These are phyloP conservation scores for Mycena leptocephala DNA, from an alignment of 768 basidiomycete genomes.

Conservation along the genomic window DNA sequence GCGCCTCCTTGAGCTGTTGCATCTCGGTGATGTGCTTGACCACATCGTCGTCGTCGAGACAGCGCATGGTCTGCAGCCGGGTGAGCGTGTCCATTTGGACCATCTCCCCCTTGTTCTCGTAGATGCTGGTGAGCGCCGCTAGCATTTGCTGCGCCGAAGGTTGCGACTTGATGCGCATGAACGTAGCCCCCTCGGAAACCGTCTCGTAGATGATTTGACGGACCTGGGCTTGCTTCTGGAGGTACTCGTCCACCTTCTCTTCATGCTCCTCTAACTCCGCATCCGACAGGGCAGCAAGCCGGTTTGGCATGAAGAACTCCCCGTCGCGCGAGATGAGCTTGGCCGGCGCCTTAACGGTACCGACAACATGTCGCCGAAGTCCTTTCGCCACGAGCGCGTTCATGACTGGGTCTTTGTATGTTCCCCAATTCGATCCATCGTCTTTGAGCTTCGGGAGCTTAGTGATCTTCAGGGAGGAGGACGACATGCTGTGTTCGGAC, in stretches of 20 bases:
- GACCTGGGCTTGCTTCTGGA: constrained; percentile 42
- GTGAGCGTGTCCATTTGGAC: constrained; percentile 37
- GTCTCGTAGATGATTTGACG: constrained; percentile 45
- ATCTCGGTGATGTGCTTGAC: constrained; percentile 18
- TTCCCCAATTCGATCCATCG: constrained; percentile 49
- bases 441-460: constrained; percentile 42
- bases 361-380: constrained; percentile 39
- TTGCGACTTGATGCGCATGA: constrained; percentile 42
- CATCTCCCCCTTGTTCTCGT: constrained; percentile 40
- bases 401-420: constrained; percentile 42
- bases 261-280: too few species aligned
- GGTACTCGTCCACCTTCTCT: constrained; percentile 41
- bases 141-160: constrained; percentile 36
- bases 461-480: constrained; percentile 37
- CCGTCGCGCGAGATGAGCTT: constrained; percentile 28
- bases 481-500: too few species aligned
- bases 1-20: constrained; percentile 49
- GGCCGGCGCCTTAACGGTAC: constrained; percentile 38
- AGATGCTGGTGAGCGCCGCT: constrained; percentile 40
- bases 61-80: constrained; percentile 39
- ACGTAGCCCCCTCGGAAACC: constrained; percentile 35
- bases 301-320: constrained; percentile 20
- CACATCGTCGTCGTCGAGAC: constrained; percentile 23
- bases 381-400: constrained; percentile 45
- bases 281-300: constrained; percentile 21